Conservation (phyloP, 768 basidiomycete genomes). For the Mycena galopus region DNA sequence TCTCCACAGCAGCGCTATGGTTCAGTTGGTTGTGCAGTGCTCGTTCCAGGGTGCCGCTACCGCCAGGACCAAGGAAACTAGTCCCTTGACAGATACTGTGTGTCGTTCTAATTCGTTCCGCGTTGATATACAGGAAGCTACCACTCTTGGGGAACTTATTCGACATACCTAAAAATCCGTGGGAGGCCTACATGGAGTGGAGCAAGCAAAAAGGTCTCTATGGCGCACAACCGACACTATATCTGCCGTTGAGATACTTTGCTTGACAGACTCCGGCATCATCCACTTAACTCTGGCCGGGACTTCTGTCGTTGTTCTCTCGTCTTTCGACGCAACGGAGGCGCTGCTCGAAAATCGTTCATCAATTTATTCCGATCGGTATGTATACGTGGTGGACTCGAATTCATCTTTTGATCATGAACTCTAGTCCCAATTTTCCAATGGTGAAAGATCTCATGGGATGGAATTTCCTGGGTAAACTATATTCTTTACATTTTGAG, state of each 20-base stretch:
- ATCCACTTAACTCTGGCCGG: background rate
- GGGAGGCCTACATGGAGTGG: too few relatives aligned
- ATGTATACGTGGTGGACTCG: background rate
- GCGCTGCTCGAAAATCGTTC: background rate
- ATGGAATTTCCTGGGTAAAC: too few relatives aligned
- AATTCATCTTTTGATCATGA: too few relatives aligned
- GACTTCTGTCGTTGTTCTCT: background rate
- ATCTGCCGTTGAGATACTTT: too few relatives aligned
- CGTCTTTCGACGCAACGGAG: background rate
- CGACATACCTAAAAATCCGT: conserved; percentile 49
- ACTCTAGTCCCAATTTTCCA: too few relatives aligned
- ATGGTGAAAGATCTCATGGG: too few relatives aligned
- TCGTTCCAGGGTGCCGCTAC: conserved; percentile 45
- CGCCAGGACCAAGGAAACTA: conserved; percentile 57
- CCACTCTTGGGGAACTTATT: conserved; percentile 61
- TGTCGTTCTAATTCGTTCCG: too few relatives aligned
- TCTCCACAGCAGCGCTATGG: background rate
- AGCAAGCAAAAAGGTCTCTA: too few relatives aligned
- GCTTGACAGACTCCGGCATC: background rate
- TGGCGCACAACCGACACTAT: too few relatives aligned
- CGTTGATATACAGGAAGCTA: too few relatives aligned
- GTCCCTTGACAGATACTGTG: too few relatives aligned
- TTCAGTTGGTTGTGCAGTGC: too few relatives aligned
- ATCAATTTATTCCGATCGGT: background rate
- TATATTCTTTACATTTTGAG: background rate